Percentiles rank a stretch among this genome's conserved stretches.
Conservation (phyloP, 805 yeast species). For the Kodamaea restingae region DNA sequence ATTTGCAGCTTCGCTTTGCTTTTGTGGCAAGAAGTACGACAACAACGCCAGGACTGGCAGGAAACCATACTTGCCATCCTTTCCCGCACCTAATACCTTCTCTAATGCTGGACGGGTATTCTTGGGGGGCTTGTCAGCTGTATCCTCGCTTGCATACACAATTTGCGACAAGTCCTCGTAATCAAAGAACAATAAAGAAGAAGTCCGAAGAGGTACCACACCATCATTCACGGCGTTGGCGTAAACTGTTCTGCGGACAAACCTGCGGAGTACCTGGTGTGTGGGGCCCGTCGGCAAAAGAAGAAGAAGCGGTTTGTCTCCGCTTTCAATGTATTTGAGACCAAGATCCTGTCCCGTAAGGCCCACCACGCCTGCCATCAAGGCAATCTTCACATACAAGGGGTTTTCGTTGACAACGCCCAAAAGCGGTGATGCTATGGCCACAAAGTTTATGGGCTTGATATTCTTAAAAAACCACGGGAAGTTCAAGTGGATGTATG, state of each 20-base stretch:
- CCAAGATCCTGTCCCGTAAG: conserved; percentile 89
- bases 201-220: conserved; percentile 88
- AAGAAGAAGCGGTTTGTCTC: conserved; percentile 62
- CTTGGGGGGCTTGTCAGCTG: conserved; percentile 1
- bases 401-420: conserved; percentile 91
- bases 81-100: conserved; percentile 11
- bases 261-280: conserved; percentile 55
- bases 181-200: conserved; percentile 80
- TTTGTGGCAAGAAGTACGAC: conserved; percentile 41
- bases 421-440: conserved; percentile 83
- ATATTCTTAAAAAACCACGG: conserved; percentile 67
- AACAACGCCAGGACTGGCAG: conserved; percentile 35
- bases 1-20: conserved; percentile 28
- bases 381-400: conserved; percentile 72
- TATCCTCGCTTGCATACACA: conserved; percentile 9
- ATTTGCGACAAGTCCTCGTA: conserved; percentile 56
- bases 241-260: conserved; percentile 72
- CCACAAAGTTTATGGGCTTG: conserved; percentile 72
- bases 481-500: conserved; percentile 62
- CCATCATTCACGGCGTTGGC: conserved; percentile 94
- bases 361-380: conserved; percentile 88
- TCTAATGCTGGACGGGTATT: conserved; percentile 1
- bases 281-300: conserved; percentile 76
- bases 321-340: conserved; percentile 44
- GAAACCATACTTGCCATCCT: conserved; percentile 15